Percentiles rank a stretch among this genome's conserved stretches.
Conservation (phyloP, 768 basidiomycete species). For the Xerocomellus dryophilus region DNA sequence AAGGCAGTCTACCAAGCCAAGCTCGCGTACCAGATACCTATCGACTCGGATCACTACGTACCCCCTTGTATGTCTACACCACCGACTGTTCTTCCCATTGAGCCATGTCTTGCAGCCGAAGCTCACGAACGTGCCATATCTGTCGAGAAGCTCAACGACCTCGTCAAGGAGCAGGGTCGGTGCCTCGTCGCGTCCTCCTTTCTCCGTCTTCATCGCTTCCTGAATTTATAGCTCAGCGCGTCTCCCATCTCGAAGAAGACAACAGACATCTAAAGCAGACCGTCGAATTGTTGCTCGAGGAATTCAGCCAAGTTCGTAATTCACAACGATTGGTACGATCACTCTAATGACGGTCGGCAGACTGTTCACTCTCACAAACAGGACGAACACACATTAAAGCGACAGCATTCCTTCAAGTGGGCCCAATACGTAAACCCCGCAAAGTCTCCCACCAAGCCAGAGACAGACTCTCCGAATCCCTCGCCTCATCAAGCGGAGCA, state of each 20-base stretch:
- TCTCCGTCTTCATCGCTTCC: constrained; percentile 1
- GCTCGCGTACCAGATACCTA: constrained; percentile 74
- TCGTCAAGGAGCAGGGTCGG: constrained; percentile 75
- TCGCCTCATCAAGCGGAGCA: constrained; percentile 80
- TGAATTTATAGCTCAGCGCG: constrained; percentile 57
- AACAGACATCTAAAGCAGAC: constrained; percentile 65
- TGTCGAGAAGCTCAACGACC: constrained; percentile 61
- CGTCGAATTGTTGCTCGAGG: constrained; percentile 64
- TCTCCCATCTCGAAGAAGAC: constrained; percentile 71
- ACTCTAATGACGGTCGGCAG: constrained; percentile 1
- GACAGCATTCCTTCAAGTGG: constrained; percentile 89
- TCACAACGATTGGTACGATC: constrained; percentile 18
- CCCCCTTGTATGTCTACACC: constrained; percentile 70
- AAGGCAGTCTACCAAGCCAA: constrained; percentile 91
- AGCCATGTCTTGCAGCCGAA: constrained; percentile 44
- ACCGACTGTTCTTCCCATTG: not conserved
- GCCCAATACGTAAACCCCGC: constrained; percentile 73
- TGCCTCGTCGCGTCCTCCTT: constrained; percentile 1
- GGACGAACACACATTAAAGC: constrained; percentile 49
- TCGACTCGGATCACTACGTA: constrained; percentile 81
- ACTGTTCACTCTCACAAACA: constrained; percentile 11
- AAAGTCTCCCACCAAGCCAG: constrained; percentile 78
- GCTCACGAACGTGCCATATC: constrained; percentile 54
- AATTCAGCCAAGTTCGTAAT: constrained; percentile 49
- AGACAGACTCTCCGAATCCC: constrained; percentile 70